phyloP scores from a whole-genome alignment of 2,329 filamentous ascomycete genomes.

The Trichoderma sp. region DNA sequence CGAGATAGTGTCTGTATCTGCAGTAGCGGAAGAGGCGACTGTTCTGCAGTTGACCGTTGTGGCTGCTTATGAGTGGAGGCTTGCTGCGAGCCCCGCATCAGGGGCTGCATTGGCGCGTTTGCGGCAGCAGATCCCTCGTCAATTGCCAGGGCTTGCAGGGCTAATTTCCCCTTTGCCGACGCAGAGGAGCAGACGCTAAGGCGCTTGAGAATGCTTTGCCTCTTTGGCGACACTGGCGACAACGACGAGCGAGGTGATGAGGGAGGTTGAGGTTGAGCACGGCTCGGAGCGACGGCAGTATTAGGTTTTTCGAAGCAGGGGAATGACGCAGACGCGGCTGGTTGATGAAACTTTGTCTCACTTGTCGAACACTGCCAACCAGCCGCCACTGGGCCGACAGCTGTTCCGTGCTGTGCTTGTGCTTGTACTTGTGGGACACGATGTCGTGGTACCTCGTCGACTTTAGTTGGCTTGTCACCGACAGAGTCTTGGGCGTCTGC shows the following conservation, averaged over 20 bases:
- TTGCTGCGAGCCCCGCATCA: constrained; percentile 28
- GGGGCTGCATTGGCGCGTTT: constrained; percentile 22
- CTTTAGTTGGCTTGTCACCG: not conserved
- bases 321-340: constrained; percentile 24
- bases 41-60: constrained; percentile 6
- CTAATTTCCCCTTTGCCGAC: constrained; percentile 29
- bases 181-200: constrained; percentile 30
- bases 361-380: constrained; percentile 20
- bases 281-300: not conserved
- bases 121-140: constrained; percentile 19
- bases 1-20: constrained; percentile 18
- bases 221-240: constrained; percentile 14
- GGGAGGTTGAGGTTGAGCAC: not conserved
- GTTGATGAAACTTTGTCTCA: constrained; percentile 19
- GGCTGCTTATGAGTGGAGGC: constrained; percentile 24
- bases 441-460: constrained; percentile 7
- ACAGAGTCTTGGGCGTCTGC: not conserved
- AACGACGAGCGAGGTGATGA: not conserved
- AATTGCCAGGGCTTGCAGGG: constrained; percentile 25
- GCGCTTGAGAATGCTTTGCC: constrained; percentile 29
- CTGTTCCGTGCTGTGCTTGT: constrained; percentile 13
- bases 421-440: constrained; percentile 13
- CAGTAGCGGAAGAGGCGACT: constrained; percentile 8
- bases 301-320: not conserved
- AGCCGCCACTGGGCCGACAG: constrained; percentile 21